Evolutionary conservation across 768 basidiomycete species (phyloP).

Genomic region (Hemileccinum rubropunctum): DNA sequence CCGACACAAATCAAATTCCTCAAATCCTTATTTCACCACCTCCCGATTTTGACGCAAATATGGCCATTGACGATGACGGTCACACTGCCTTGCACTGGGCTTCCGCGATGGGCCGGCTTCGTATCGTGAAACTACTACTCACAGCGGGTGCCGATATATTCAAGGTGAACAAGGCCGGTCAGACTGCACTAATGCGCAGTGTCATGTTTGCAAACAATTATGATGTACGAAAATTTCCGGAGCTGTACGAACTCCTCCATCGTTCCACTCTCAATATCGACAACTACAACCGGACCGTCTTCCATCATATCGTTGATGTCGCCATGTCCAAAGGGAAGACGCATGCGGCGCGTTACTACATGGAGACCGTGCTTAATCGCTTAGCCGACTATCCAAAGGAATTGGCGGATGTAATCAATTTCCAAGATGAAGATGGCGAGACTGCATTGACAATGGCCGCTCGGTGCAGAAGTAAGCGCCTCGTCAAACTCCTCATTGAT

Average conservation of each 20-base stretch:
- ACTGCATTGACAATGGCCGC: conserved; percentile 97
- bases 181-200: conserved; percentile 96
- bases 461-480: conserved; percentile 89
- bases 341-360: conserved; percentile 96
- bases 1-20: conserved; percentile 91
- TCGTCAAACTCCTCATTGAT: conserved; percentile 94
- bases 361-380: conserved; percentile 90
- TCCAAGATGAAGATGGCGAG: conserved; percentile 98
- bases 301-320: conserved; percentile 96
- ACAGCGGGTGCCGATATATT: conserved; percentile 96
- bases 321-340: conserved; percentile 98
- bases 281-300: conserved; percentile 94
- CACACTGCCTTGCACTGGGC: conserved; percentile 99
- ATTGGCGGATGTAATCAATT: conserved; percentile 96
- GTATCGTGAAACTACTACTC: conserved; percentile 91
- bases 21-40: conserved; percentile 85
- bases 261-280: conserved; percentile 99
- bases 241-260: conserved; percentile 93
- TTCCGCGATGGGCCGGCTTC: conserved; percentile 96
- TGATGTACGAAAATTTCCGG: conserved; percentile 97
- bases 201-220: conserved; percentile 99
- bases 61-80: conserved; percentile 96
- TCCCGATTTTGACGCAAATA: conserved; percentile 89
- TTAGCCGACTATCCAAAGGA: conserved; percentile 94
- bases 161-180: conserved; percentile 93